A percentile compares a stretch with the other conserved stretches of the same genome.
Evolutionary conservation across 2,329 filamentous ascomycete species (phyloP).

Genomic region (Paecilomyces fulvus): DNA sequence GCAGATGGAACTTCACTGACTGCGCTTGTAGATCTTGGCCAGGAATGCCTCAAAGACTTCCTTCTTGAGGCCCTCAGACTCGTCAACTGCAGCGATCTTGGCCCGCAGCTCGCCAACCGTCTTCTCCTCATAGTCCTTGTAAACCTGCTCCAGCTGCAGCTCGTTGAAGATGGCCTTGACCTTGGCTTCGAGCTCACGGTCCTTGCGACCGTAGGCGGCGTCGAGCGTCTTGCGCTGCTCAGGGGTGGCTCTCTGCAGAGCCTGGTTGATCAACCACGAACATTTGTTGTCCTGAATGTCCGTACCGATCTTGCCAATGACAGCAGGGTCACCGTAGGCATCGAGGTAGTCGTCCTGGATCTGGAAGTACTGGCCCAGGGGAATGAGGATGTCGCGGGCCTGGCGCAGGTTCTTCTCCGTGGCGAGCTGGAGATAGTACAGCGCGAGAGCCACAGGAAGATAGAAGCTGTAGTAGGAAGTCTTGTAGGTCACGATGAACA

Average conservation of each 20-base stretch:
- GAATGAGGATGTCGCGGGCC: constrained; percentile 85
- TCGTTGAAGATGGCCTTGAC: constrained; percentile 88
- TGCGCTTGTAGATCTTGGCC: constrained; percentile 88
- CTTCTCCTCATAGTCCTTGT: constrained; percentile 84
- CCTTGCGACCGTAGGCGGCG: constrained; percentile 89
- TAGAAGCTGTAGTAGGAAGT: constrained; percentile 99
- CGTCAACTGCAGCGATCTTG: constrained; percentile 72
- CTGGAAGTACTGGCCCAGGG: constrained; percentile 98
- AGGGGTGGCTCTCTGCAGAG: constrained; percentile 66
- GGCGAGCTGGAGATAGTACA: constrained; percentile 77
- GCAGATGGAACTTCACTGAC: constrained; percentile 35
- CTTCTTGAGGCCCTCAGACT: constrained; percentile 83
- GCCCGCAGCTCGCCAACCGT: constrained; percentile 66
- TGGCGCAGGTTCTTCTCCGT: constrained; percentile 83
- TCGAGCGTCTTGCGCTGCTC: constrained; percentile 85
- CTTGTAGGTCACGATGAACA: constrained; percentile 99
- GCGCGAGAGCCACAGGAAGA: constrained; percentile 83
- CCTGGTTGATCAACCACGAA: constrained; percentile 96
- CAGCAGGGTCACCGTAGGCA: constrained; percentile 85
- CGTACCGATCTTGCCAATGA: constrained; percentile 97
- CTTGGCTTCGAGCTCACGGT: constrained; percentile 69
- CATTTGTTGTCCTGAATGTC: constrained; percentile 99
- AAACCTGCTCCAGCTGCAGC: constrained; percentile 71
- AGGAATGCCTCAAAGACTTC: constrained; percentile 83
- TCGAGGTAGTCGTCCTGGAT: constrained; percentile 98